Evolutionary conservation across 2,329 filamentous ascomycete genomes (phyloP).

Genomic region (Dothiorella sarmentorum): DNA sequence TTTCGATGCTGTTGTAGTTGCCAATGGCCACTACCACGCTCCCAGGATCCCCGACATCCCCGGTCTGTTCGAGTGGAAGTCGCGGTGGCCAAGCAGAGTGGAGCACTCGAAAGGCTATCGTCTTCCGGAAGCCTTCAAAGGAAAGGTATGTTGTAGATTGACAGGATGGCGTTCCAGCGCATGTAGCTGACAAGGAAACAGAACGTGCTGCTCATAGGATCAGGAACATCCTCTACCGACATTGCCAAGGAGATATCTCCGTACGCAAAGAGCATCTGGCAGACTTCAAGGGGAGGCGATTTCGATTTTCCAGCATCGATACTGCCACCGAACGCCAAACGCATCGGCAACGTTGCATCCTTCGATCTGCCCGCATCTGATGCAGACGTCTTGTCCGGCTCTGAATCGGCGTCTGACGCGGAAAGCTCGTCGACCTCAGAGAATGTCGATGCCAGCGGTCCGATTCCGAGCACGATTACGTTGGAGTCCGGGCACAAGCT

Average conservation of each 20-base stretch:
- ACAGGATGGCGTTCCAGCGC: constrained; percentile 25
- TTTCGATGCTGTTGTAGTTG: constrained; percentile 54
- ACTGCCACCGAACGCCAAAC: constrained; percentile 52
- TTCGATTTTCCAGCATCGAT: constrained; percentile 57
- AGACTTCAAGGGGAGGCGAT: constrained; percentile 57
- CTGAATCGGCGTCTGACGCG: constrained; percentile 1
- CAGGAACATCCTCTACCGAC: constrained; percentile 54
- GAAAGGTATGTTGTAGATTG: constrained; percentile 47
- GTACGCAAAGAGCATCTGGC: constrained; percentile 46
- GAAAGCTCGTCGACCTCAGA: constrained; percentile 2
- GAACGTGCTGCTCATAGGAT: constrained; percentile 56
- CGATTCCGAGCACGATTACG: constrained; percentile 50
- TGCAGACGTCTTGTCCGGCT: not conserved
- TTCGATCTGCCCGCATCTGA: constrained; percentile 38
- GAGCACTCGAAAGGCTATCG: constrained; percentile 53
- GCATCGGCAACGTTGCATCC: constrained; percentile 51
- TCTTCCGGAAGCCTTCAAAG: constrained; percentile 45
- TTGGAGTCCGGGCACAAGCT: constrained; percentile 54
- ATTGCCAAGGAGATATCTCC: constrained; percentile 52
- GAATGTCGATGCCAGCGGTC: constrained; percentile 20
- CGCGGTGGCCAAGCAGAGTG: constrained; percentile 43
- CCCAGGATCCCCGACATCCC: constrained; percentile 49
- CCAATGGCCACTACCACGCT: constrained; percentile 54
- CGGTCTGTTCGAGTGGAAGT: constrained; percentile 47
- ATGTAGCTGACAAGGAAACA: constrained; percentile 28